Evolutionary conservation across 768 basidiomycete genomes (phyloP), one percentile per base, ranked within the genome.

Genomic region (Boletus edulis): DNA sequence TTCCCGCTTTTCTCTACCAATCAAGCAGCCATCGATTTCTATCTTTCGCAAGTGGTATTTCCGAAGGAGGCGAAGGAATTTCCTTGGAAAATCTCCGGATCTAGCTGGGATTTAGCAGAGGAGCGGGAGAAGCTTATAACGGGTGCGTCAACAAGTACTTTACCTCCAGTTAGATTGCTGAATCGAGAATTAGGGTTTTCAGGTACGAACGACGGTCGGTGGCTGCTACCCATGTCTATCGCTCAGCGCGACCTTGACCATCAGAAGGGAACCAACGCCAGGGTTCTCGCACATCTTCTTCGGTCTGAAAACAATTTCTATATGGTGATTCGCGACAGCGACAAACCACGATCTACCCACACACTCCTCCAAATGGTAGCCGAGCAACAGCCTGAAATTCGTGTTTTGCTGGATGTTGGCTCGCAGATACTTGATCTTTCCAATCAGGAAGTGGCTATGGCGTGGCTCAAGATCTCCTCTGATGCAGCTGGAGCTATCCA

Each of bases 361-460:
- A 6, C 46, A 15, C 31, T 68, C 46, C 54, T 79, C 31, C 24
- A 56, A 4, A 43, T 64, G 20, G 15, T 82, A 2, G 62, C 67
- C 3, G 11, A 44, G 2, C 71, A 78, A 53, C 47, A 47, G 0
- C 74, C 75, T 0, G 58, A 66, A 12, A 67, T 81, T 14, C 69
- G 71, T 35, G 77, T 82, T 14, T 61, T 83, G 22, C 62, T 83
- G 4, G 81, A 83, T 49, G 78, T 83, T 9, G 82, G 81, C 0
- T 80, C 81, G 0, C 81, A 83, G 58, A 76, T 83, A 51, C 69
- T 83, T 4, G 81, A 83, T 40, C 57, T 78, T 51, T 62, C 66
- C 17, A 83, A 81, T 48, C 22, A 51, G 1, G 62, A 78, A 24
- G 47, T 83, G 3, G 77, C 71, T 2, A 24, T 50, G n/a, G 43